phyloP scores from a whole-genome alignment of 257 asterid genomes.

The Solanum tarapatanum region DNA sequence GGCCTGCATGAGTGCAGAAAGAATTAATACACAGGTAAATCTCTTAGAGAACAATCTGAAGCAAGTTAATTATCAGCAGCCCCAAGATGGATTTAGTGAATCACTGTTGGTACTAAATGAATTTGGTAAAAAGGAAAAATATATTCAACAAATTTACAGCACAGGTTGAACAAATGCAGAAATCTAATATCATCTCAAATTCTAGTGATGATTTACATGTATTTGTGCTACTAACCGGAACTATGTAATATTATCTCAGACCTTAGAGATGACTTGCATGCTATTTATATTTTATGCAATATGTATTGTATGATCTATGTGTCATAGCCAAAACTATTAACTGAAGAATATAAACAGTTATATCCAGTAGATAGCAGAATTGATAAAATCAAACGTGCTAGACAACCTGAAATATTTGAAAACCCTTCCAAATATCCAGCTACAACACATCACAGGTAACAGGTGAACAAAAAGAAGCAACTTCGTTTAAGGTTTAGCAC shows the following conservation, averaged over 20 bases:
- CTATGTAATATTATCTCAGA: not conserved
- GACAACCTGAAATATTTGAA: not conserved
- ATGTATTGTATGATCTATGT: not conserved
- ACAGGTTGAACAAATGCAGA: not conserved
- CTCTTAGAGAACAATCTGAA: not conserved
- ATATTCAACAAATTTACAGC: not conserved
- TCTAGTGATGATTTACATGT: not conserved
- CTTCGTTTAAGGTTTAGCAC: not conserved
- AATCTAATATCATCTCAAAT: not conserved
- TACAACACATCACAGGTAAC: not conserved
- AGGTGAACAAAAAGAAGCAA: not conserved
- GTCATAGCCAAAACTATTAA: not conserved
- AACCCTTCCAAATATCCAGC: not conserved
- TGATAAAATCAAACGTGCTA: not conserved
- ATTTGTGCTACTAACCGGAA: not conserved
- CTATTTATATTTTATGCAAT: not conserved
- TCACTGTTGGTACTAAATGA: not conserved
- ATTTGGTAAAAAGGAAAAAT: not conserved
- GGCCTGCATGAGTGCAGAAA: constrained; percentile 42
- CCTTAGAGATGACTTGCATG: not conserved
- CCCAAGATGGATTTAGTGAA: not conserved
- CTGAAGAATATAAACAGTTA: not conserved
- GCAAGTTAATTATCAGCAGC: not conserved
- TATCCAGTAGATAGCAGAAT: not conserved
- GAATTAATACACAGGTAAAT: not conserved